Evolutionary conservation across 1,284 basidiomycete species (phyloP).

Genomic region (Vanrija pseudolonga): DNA sequence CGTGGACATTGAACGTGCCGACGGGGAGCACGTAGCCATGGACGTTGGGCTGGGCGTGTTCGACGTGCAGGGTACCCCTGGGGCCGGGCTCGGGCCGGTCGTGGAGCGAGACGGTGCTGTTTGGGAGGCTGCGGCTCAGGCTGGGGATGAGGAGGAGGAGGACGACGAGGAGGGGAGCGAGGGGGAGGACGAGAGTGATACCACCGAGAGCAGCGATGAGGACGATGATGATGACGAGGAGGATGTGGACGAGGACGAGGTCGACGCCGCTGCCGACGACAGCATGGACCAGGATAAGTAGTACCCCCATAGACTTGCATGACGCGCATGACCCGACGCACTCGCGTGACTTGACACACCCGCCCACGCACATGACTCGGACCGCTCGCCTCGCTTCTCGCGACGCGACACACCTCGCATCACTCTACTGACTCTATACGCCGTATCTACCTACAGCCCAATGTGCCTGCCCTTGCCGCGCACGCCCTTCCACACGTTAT

Average conservation of each 20-base stretch:
- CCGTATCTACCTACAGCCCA: constrained; percentile 4
- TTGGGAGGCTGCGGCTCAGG: constrained; percentile 1
- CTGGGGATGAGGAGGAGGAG: background rate
- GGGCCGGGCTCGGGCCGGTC: constrained; percentile 19
- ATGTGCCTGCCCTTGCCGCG: constrained; percentile 32
- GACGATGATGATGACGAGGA: constrained; percentile 3
- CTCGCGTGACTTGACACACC: too few species aligned
- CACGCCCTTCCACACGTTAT: constrained; percentile 44
- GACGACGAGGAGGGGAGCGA: constrained; percentile 12
- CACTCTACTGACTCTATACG: background rate
- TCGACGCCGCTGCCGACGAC: background rate
- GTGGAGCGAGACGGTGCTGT: constrained; percentile 15
- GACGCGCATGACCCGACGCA: background rate
- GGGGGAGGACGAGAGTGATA: constrained; percentile 1
- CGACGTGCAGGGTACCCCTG: constrained; percentile 23
- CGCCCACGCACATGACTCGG: too few species aligned
- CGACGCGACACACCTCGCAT: too few species aligned
- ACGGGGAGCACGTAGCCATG: constrained; percentile 8
- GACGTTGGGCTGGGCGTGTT: constrained; percentile 44
- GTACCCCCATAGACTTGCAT: background rate
- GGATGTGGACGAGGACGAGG: background rate
- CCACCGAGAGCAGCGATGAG: constrained; percentile 3
- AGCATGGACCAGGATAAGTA: background rate
- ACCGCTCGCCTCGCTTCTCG: too few species aligned
- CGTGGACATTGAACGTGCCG: constrained; percentile 28